Evolutionary conservation across 306 rosid genomes (phyloP).

Genomic region (Quercus gilva): DNA sequence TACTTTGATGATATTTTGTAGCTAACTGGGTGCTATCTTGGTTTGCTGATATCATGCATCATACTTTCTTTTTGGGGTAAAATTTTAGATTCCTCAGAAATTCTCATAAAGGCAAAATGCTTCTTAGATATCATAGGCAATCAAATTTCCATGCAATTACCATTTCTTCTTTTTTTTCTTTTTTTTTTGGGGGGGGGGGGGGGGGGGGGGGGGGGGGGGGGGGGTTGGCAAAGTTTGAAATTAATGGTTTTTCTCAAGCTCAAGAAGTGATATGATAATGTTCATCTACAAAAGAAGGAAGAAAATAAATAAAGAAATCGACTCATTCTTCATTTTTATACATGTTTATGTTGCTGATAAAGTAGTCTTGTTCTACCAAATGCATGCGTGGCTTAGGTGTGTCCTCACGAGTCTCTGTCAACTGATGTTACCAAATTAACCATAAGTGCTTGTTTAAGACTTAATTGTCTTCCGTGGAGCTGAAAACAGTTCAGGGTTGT

Average conservation of each 20-base stretch:
- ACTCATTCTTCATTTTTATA: neutral
- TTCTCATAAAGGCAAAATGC: too few relatives aligned
- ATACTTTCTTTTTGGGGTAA: too few relatives aligned
- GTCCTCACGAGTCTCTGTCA: neutral
- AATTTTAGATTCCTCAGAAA: neutral
- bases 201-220: too few relatives aligned
- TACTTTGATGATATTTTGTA: too few relatives aligned
- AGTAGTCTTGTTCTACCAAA: neutral
- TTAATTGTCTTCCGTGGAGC: conserved; percentile 21
- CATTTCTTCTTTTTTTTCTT: too few relatives aligned
- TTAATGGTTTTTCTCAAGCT: neutral
- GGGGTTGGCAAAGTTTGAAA: too few relatives aligned
- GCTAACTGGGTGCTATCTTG: too few relatives aligned
- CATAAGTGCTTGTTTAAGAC: neutral
- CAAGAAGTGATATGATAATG: neutral
- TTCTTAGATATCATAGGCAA: too few relatives aligned
- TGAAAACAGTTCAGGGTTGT: conserved; percentile 59
- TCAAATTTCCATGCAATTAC: too few relatives aligned
- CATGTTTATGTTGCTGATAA: neutral
- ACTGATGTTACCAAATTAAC: neutral
- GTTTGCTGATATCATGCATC: too few relatives aligned
- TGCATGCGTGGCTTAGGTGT: neutral
- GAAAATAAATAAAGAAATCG: neutral
- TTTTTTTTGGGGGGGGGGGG: too few relatives aligned
- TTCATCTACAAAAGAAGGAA: neutral